A percentile compares a stretch with the other conserved stretches of the same genome.
Evolutionary conservation across 2,329 filamentous ascomycete species (phyloP).

Genomic region (Verticillium dahliae): DNA sequence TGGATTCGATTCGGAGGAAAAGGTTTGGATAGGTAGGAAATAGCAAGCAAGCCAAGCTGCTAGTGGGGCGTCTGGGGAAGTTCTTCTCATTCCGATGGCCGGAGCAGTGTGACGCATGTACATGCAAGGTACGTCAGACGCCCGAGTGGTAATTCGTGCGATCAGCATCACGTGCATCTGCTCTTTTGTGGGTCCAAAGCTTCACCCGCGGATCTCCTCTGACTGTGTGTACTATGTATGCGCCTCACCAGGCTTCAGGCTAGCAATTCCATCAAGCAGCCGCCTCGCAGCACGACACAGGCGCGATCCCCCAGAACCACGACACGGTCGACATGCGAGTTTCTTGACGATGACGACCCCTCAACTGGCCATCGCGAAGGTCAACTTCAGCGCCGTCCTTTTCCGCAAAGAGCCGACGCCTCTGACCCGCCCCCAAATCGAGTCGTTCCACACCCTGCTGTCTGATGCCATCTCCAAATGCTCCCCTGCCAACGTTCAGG

Average conservation of each 20-base stretch:
- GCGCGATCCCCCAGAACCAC: too few species aligned
- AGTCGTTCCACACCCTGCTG: conserved; percentile 61
- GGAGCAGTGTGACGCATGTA: background rate
- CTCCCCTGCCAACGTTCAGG: conserved; percentile 79
- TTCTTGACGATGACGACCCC: conserved; percentile 52
- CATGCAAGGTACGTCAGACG: background rate
- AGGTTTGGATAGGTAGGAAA: background rate
- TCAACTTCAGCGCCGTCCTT: conserved; percentile 67
- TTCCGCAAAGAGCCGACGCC: conserved; percentile 68
- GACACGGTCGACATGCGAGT: background rate
- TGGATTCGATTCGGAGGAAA: background rate
- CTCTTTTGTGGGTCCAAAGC: background rate
- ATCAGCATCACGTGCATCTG: background rate
- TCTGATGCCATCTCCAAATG: conserved; percentile 62
- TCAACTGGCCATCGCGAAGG: conserved; percentile 71
- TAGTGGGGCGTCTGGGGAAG: background rate
- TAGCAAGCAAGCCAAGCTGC: background rate
- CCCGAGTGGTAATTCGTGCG: background rate
- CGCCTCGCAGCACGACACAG: too few species aligned
- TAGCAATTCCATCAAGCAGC: too few species aligned
- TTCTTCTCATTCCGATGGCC: background rate
- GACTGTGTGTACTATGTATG: too few species aligned
- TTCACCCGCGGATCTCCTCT: background rate
- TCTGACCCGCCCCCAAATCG: conserved; percentile 62
- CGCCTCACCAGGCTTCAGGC: too few species aligned